phyloP scores from a whole-genome alignment of 208 protist species.

The Acanthamoeba healyi region DNA sequence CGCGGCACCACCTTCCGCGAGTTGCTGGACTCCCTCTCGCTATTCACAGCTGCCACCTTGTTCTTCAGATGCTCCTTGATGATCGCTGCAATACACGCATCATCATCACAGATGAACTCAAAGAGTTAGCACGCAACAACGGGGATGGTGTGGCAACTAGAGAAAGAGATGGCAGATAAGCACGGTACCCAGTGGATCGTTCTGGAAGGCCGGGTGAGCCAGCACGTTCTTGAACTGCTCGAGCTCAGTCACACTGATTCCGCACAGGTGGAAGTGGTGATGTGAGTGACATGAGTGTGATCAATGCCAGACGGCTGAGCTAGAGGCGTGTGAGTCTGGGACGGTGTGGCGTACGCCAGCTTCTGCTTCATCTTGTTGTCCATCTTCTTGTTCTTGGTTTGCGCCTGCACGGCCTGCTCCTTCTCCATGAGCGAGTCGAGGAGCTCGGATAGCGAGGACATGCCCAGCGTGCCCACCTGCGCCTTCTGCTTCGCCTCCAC shows the following conservation, averaged over 20 bases:
- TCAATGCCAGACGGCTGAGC: too few relatives aligned
- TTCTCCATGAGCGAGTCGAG: not conserved
- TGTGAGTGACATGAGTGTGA: too few relatives aligned
- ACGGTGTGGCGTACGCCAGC: not conserved
- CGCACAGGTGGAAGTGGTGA: not conserved
- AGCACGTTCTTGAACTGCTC: slow-evolving; percentile 61
- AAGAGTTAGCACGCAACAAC: too few relatives aligned
- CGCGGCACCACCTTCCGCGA: not conserved
- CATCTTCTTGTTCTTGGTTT: slow-evolving; percentile 11
- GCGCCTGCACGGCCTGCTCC: not conserved
- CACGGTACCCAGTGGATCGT: slow-evolving; percentile 7
- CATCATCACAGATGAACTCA: not conserved
- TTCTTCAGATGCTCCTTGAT: slow-evolving; percentile 53
- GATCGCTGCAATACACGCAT: not conserved
- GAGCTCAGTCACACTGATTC: slow-evolving; percentile 5
- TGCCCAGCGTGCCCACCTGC: not conserved
- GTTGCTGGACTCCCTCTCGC: not conserved
- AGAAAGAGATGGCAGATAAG: too few relatives aligned
- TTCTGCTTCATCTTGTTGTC: not conserved
- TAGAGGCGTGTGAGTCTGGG: not conserved
- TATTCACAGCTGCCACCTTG: slow-evolving; percentile 22
- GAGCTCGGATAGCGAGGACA: not conserved
- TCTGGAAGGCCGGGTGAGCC: slow-evolving; percentile 15
- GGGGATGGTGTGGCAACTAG: too few relatives aligned
- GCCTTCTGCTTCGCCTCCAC: not conserved